Evolutionary conservation across 306 rosid genomes (phyloP), one percentile per base, ranked within the genome.

Genomic region (Glycine latifolia): DNA sequence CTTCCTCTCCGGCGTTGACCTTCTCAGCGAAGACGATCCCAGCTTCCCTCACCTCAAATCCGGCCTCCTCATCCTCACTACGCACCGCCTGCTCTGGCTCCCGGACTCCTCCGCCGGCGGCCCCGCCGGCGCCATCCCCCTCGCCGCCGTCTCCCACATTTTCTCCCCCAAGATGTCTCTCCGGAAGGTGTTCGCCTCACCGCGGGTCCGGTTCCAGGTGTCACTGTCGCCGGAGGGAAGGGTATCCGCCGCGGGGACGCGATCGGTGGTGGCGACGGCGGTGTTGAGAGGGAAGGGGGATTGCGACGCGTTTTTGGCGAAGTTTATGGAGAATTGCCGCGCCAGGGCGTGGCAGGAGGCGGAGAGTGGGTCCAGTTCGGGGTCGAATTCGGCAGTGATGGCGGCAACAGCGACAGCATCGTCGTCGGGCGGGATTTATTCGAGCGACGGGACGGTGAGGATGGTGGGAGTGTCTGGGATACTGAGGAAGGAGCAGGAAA

Each of bases 391-490:
- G 20, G 79, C 11, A 5, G 59, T 70, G 0, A 67, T 20, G 12
- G 63, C 10, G 16, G 39, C 80, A 55, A 33, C 79, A 1, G 3
- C 50, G 13, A 1, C 52, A 0, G 4, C 65, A 0, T 1, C 88
- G 17, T 66, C 81, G 33, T 86, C 91, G 0, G 76, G 92, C 0
- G 94, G 94, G 44, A 75, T 93, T 66, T 91, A 88, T 83, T 59
- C 94, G 35, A 88, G 83, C 49, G 97, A 93, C n/a, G 99, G 99
- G 79, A 86, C 92, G 43, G 91, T 93, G 84, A 87, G 93, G 88
- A 95, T 95, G 98, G 98, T 89, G 37, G 99, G 99, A 31, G 98
- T 95, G 71, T 84, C 99, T 4, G 99, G 99, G 85, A 95, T 95
- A 77, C 76, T 95, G 85, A 93, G 97, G 88, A 95, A 91, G 83